A percentile compares a stretch with the other conserved stretches of the same genome.
phyloP scores from a whole-genome alignment of 371 early-diverging fungal species.

The Rhizopus sp. region DNA sequence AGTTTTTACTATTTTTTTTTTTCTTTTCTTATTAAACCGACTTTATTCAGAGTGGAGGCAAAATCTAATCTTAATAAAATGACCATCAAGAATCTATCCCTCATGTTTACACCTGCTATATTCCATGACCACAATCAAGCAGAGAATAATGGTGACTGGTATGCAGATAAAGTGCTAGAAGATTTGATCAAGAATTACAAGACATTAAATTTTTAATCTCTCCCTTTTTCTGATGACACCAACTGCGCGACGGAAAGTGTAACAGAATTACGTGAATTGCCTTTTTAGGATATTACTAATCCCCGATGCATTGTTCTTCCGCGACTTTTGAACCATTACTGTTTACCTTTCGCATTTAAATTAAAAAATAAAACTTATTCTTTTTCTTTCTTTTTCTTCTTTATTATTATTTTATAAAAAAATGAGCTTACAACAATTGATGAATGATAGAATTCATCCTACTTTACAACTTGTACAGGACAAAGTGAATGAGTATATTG shows the following conservation, averaged over 20 bases:
- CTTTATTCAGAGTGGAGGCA: constrained; percentile 38
- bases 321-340: neutral
- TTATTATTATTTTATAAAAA: neutral
- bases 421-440: neutral
- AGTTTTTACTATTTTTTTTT: neutral
- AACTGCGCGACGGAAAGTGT: neutral
- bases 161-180: constrained; percentile 41
- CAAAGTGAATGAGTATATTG: constrained; percentile 9
- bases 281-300: neutral
- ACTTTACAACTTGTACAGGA: constrained; percentile 6
- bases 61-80: constrained; percentile 57
- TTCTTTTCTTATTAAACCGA: neutral
- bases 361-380: too few relatives aligned
- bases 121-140: constrained; percentile 64
- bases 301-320: neutral
- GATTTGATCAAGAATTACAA: constrained; percentile 39
- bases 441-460: neutral
- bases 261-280: neutral
- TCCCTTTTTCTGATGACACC: too few relatives aligned
- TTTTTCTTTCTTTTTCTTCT: neutral
- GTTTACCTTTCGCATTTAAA: neutral
- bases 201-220: constrained; percentile 5
- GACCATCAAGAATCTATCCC: constrained; percentile 56
- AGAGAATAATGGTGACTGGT: constrained; percentile 48
- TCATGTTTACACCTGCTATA: constrained; percentile 63